These are phyloP conservation scores for Ogataea thermomethanolica DNA, from an alignment of 805 yeast species.

Conservation along the genomic window DNA sequence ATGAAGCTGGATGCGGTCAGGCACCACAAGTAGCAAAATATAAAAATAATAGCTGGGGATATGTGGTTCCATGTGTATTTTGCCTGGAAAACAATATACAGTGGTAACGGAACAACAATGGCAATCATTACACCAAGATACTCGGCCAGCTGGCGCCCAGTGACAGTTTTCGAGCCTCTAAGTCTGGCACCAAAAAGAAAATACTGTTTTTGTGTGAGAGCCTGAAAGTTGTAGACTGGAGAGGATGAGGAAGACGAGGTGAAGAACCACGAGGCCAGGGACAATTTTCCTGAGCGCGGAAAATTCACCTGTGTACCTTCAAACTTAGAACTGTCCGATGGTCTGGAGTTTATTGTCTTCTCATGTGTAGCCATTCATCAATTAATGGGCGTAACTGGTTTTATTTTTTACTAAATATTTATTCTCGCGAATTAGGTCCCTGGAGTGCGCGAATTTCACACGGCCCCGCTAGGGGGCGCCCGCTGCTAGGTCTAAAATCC, in stretches of 20 bases:
- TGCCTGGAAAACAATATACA: slow-evolving; percentile 51
- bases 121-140: slow-evolving; percentile 11
- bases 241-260: neutral
- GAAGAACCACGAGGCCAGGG: neutral
- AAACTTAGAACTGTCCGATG: neutral
- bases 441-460: slow-evolving; percentile 10
- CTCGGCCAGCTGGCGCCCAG: slow-evolving; percentile 7
- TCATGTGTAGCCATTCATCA: slow-evolving; percentile 1
- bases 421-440: slow-evolving; percentile 8
- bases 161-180: slow-evolving; percentile 35
- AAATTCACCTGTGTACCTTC: neutral
- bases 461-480: slow-evolving; percentile 10
- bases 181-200: slow-evolving; percentile 64
- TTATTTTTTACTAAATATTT: neutral
- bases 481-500: slow-evolving; percentile 4
- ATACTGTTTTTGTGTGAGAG: slow-evolving; percentile 38
- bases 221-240: slow-evolving; percentile 40
- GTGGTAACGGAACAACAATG: slow-evolving; percentile 38
- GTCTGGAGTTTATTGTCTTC: neutral
- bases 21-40: slow-evolving; percentile 58
- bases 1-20: slow-evolving; percentile 46
- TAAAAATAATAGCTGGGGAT: slow-evolving; percentile 52
- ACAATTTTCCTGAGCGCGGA: neutral
- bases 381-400: slow-evolving; percentile 2
- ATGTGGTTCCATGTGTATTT: slow-evolving; percentile 54